These are phyloP conservation scores for Ceratobasidium sp. DNA, from an alignment of 1,284 basidiomycete genomes.

Conservation along the genomic window DNA sequence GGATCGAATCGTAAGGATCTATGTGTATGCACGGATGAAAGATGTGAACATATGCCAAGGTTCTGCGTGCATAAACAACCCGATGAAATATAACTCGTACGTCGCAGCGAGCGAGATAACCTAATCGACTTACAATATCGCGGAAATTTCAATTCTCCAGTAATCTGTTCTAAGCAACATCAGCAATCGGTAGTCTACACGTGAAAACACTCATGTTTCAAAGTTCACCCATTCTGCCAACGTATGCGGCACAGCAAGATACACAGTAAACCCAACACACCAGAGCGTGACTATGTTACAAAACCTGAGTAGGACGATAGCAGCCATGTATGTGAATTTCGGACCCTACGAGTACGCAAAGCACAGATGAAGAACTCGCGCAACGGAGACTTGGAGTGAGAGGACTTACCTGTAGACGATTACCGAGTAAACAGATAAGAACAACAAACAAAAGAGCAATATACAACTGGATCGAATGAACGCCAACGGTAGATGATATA, in stretches of 20 bases:
- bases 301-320: constrained; percentile 80
- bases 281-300: constrained; percentile 87
- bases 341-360: constrained; percentile 67
- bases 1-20: too few relatives aligned
- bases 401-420: constrained; percentile 76
- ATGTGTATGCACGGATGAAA: constrained; percentile 74
- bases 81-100: constrained; percentile 89
- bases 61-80: constrained; percentile 88
- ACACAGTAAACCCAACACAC: constrained; percentile 91
- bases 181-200: constrained; percentile 47
- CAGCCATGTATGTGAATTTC: constrained; percentile 83
- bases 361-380: constrained; percentile 12
- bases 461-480: constrained; percentile 64
- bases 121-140: constrained; percentile 67
- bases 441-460: constrained; percentile 82
- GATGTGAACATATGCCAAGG: constrained; percentile 97
- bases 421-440: constrained; percentile 87
- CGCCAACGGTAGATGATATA: constrained; percentile 49
- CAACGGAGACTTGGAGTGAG: neutral
- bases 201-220: constrained; percentile 63
- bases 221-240: constrained; percentile 79
- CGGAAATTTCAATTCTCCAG: constrained; percentile 79
- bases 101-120: constrained; percentile 83
- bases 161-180: constrained; percentile 56
- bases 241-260: constrained; percentile 83